These are phyloP conservation scores for Syzygium syzygioides DNA, from an alignment of 441 rosid species.

Conservation along the genomic window DNA sequence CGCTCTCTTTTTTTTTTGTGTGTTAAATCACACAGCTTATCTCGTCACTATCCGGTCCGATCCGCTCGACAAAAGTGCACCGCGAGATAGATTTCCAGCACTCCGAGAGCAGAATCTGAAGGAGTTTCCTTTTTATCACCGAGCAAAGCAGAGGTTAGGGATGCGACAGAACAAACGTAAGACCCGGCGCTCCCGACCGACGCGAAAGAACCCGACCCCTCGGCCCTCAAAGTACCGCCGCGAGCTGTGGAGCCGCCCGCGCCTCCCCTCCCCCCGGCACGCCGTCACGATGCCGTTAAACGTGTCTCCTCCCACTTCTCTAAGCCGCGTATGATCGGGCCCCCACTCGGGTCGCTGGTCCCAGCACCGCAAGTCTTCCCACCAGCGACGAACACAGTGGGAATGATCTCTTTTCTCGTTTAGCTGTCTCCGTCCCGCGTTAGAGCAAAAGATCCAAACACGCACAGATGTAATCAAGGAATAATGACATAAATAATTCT, in stretches of 20 bases:
- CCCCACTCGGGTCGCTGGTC: neutral
- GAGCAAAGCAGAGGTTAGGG: neutral
- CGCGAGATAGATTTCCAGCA: too few relatives aligned
- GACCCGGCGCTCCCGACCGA: neutral
- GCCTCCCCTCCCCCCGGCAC: neutral
- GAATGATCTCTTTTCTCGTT: neutral
- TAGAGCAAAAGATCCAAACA: neutral
- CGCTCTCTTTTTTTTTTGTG: too few relatives aligned
- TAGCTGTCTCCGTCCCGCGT: neutral
- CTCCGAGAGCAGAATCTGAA: too few relatives aligned
- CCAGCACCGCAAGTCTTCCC: neutral
- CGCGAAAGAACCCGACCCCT: neutral
- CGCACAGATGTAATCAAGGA: neutral
- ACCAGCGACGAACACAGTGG: neutral
- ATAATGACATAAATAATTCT: too few relatives aligned
- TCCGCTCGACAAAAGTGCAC: too few relatives aligned
- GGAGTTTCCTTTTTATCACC: neutral
- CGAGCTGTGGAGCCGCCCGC: neutral
- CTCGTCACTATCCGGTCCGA: too few relatives aligned
- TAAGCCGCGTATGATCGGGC: neutral
- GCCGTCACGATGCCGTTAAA: neutral
- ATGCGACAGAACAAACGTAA: neutral
- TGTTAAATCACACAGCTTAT: too few relatives aligned
- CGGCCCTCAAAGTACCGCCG: neutral
- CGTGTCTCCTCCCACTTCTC: neutral